phyloP scores from a whole-genome alignment of 257 asterid species.

The Oldenlandia corymbosa region DNA sequence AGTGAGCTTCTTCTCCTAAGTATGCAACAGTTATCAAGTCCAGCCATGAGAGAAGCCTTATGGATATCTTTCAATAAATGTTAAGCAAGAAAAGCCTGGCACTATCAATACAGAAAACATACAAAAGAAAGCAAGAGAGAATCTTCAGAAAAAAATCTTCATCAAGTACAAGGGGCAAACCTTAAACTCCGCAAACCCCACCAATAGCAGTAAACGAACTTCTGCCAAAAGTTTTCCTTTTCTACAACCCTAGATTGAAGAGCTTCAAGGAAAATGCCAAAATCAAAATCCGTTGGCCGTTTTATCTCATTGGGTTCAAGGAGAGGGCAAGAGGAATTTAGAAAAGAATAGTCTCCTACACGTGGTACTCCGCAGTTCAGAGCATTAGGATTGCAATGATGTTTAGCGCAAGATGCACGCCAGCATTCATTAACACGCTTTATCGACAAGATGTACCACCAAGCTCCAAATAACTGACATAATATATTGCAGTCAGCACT shows the following conservation, averaged over 20 bases:
- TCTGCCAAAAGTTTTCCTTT: slow-evolving; percentile 25
- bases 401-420: slow-evolving; percentile 32
- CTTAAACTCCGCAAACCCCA: slow-evolving; percentile 70
- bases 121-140: no score
- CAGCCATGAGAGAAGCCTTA: no score
- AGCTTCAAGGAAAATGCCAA: slow-evolving; percentile 59
- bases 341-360: slow-evolving; percentile 22
- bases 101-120: no score
- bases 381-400: slow-evolving; percentile 7
- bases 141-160: not conserved
- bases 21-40: no score
- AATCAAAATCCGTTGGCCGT: slow-evolving; percentile 37
- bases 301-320: slow-evolving; percentile 28
- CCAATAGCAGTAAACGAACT: slow-evolving; percentile 61
- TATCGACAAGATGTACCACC: slow-evolving; percentile 56
- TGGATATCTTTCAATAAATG: no score
- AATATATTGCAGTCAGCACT: not conserved
- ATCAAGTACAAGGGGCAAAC: slow-evolving; percentile 17
- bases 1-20: no score
- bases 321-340: slow-evolving; percentile 36
- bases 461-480: slow-evolving; percentile 46
- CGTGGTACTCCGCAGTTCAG: slow-evolving; percentile 30
- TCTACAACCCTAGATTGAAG: slow-evolving; percentile 45
- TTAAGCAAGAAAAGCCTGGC: no score
- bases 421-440: slow-evolving; percentile 57